phyloP scores from a whole-genome alignment of 1,139 yeast genomes.

The Diutina ranongensis region DNA sequence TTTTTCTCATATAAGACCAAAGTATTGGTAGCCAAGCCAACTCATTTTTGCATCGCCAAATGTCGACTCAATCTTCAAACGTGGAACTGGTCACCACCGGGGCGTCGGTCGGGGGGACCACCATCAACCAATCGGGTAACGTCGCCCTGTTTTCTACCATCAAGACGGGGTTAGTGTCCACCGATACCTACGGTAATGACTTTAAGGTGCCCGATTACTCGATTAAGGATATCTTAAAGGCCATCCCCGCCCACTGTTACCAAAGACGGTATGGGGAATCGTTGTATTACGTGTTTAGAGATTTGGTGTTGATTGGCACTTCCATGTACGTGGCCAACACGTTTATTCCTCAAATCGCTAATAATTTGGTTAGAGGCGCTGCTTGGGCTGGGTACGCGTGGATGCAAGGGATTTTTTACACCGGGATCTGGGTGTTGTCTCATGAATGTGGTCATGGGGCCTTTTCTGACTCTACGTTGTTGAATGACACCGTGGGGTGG shows the following conservation, averaged over 20 bases:
- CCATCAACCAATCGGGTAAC: slow-evolving; percentile 23
- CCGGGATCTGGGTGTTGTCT: slow-evolving; percentile 54
- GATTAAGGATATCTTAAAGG: slow-evolving; percentile 47
- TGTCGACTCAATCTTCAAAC: neutral
- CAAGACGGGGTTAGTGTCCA: slow-evolving; percentile 18
- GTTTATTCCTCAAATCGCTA: slow-evolving; percentile 29
- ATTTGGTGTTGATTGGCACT: slow-evolving; percentile 30
- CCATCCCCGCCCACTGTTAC: slow-evolving; percentile 54
- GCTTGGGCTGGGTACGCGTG: slow-evolving; percentile 46
- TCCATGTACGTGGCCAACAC: slow-evolving; percentile 37
- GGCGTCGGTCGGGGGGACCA: neutral
- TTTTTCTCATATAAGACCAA: neutral
- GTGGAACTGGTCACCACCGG: slow-evolving; percentile 1
- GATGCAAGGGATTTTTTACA: slow-evolving; percentile 33
- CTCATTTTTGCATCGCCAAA: neutral
- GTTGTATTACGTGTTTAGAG: slow-evolving; percentile 47
- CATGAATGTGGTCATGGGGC: slow-evolving; percentile 63
- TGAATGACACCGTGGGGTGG: slow-evolving; percentile 52
- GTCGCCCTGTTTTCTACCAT: slow-evolving; percentile 18
- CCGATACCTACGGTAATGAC: slow-evolving; percentile 43
- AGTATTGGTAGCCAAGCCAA: neutral
- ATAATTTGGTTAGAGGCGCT: slow-evolving; percentile 27
- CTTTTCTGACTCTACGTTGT: slow-evolving; percentile 41
- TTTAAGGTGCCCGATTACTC: slow-evolving; percentile 53
- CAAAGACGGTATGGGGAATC: slow-evolving; percentile 40